phyloP scores from a whole-genome alignment of 2,329 filamentous ascomycete genomes.

The Fusarium fujikuroi region DNA sequence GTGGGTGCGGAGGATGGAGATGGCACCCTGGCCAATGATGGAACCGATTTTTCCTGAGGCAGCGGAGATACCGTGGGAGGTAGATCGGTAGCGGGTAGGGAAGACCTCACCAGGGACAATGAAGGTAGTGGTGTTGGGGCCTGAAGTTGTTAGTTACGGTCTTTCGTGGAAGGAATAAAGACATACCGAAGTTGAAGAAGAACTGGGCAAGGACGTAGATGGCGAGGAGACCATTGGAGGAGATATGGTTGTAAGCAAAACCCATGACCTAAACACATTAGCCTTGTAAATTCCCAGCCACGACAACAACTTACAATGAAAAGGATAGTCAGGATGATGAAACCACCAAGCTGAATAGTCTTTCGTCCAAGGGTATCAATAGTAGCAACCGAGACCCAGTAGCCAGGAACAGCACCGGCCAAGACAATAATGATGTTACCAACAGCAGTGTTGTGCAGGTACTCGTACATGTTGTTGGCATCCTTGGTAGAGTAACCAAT shows the following conservation, averaged over 20 bases:
- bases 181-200: constrained; percentile 66
- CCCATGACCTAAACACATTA: constrained; percentile 60
- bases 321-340: constrained; percentile 68
- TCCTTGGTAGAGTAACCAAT: constrained; percentile 73
- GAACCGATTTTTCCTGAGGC: constrained; percentile 66
- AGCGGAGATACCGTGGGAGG: constrained; percentile 67
- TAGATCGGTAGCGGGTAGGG: constrained; percentile 66
- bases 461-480: constrained; percentile 70
- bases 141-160: constrained; percentile 22
- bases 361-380: constrained; percentile 82
- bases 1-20: constrained; percentile 62
- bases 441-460: constrained; percentile 77
- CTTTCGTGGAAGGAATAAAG: background rate
- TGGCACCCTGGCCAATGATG: constrained; percentile 68
- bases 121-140: constrained; percentile 67
- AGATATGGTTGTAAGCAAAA: constrained; percentile 67
- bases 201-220: constrained; percentile 68
- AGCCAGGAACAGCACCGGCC: constrained; percentile 82
- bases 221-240: constrained; percentile 63
- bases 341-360: constrained; percentile 76
- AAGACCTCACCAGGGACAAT: constrained; percentile 67
- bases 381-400: constrained; percentile 81
- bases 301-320: constrained; percentile 54
- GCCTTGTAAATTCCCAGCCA: rapidly evolving
- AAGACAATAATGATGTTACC: constrained; percentile 83